A percentile compares a stretch with the other conserved stretches of the same genome.
These are phyloP conservation scores for Dillenia suffruticosa DNA, from an alignment of 164 flowering plant species.

Conservation along the genomic window DNA sequence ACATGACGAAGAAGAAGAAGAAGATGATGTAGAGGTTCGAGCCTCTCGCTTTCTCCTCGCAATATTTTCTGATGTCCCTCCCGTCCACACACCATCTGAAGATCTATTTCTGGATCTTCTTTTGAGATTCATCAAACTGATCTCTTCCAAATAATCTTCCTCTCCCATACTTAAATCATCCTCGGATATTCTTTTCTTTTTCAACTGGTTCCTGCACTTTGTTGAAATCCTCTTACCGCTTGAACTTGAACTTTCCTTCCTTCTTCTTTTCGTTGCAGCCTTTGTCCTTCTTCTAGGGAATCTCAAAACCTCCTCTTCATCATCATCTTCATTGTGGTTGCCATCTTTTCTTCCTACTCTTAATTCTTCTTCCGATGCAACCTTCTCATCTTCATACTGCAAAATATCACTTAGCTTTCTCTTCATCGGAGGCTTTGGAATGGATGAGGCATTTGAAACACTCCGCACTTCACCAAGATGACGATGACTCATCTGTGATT, in stretches of 20 bases:
- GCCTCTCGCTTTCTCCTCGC: background rate
- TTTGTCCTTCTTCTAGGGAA: background rate
- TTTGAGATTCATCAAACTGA: conserved; percentile 11
- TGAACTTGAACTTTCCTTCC: background rate
- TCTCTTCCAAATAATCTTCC: conserved; percentile 9
- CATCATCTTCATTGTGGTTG: background rate
- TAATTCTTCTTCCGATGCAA: no score
- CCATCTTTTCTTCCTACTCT: no score
- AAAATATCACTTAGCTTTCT: no score
- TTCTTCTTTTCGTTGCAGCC: conserved; percentile 9
- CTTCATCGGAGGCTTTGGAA: no score
- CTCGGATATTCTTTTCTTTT: conserved; percentile 4
- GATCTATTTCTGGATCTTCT: conserved; percentile 2
- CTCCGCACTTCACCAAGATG: no score
- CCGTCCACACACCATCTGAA: background rate
- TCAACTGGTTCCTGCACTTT: conserved; percentile 5
- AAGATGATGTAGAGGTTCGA: conserved; percentile 9
- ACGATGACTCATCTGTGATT: no score
- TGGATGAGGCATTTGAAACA: no score
- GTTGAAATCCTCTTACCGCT: conserved; percentile 7
- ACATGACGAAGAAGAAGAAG: conserved; percentile 17
- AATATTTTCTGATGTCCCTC: background rate
- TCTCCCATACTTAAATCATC: conserved; percentile 5
- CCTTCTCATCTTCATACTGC: no score
- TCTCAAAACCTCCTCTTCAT: background rate